Evolutionary conservation across 164 flowering plant species (phyloP).

Genomic region (Stephania cephalantha): DNA sequence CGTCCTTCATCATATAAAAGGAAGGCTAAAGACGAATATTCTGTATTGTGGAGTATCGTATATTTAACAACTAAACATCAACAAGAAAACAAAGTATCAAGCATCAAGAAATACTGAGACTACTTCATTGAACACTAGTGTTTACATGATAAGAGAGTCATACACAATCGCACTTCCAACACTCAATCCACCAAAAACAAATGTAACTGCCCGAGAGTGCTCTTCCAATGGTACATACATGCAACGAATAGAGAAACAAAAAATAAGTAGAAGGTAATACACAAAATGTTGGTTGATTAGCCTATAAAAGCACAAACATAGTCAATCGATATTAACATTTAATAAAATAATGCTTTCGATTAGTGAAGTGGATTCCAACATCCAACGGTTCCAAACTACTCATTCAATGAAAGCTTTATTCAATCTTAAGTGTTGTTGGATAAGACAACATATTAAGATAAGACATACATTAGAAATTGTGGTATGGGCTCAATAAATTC

Average conservation of each 20-base stretch:
- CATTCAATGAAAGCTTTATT: too few relatives aligned
- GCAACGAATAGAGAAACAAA: slow-evolving; percentile 19
- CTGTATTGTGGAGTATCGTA: too few relatives aligned
- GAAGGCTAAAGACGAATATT: not conserved
- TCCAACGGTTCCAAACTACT: too few relatives aligned
- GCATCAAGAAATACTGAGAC: not conserved
- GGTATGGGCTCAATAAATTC: not conserved
- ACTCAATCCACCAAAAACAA: slow-evolving; percentile 94
- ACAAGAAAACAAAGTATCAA: not conserved
- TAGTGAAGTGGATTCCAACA: too few relatives aligned
- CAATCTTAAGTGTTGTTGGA: not conserved
- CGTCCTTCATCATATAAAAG: not conserved
- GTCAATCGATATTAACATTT: not conserved
- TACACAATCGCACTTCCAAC: slow-evolving; percentile 93
- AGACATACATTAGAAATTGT: not conserved
- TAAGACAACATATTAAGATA: not conserved
- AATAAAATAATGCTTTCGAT: not conserved
- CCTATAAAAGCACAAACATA: not conserved
- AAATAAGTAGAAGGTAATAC: not conserved
- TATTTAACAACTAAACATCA: not conserved
- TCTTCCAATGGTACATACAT: slow-evolving; percentile 82
- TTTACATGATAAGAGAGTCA: slow-evolving; percentile 15
- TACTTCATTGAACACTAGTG: slow-evolving; percentile 1
- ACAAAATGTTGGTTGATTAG: not conserved
- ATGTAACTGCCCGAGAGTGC: slow-evolving; percentile 89